Evolutionary conservation across 192 early-diverging fungal genomes (phyloP), one percentile per base, ranked within the genome.

Genomic region (Coemansia sp.): DNA sequence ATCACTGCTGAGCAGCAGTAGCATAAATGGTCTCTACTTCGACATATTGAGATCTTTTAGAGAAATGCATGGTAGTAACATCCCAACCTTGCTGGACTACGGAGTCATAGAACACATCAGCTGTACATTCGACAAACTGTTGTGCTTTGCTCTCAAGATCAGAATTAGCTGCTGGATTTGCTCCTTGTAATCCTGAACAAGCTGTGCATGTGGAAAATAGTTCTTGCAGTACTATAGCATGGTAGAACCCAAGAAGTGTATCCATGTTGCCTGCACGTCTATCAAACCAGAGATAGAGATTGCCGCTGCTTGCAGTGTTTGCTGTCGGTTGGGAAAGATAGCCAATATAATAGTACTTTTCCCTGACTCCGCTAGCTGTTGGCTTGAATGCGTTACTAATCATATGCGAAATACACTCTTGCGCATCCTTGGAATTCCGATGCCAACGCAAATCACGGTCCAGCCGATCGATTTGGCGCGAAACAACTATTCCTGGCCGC

Each of bases 321-420:
- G 55, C 56, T 5, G 64, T 40, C 6, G 64, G 62, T 36, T 39
- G 22, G 16, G 52, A 18, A 16, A 78, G 63, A 43, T 66, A 63
- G 13, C 79, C 73, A 49, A 73, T 59, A 58, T 73, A 82, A 22
- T 82, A 80, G 12, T 48, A 62, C 56, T 67, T 65, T 18, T 12
- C 36, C 42, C 16, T 47, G 21, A 19, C 45, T 8, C 57, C 39
- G 39, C 39, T 0, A 16, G 36, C 56, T 47, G 16, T 32, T 11
- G 63, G 65, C 8, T 61, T 16, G 43, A 82, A 76, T 8, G 71
- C 74, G 46, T 47, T 41, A 18, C 18, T 46, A 9, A 71, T 21
- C 79, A 73, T 73, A 11, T 37, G 49, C 45, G 67, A 62, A 60
- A 65, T 58, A 8, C n/a, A 46, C 21, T 10, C 32, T 37, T 61